These are phyloP conservation scores for Agaricus sinodeliciosus DNA, from an alignment of 768 basidiomycete species.

Conservation along the genomic window DNA sequence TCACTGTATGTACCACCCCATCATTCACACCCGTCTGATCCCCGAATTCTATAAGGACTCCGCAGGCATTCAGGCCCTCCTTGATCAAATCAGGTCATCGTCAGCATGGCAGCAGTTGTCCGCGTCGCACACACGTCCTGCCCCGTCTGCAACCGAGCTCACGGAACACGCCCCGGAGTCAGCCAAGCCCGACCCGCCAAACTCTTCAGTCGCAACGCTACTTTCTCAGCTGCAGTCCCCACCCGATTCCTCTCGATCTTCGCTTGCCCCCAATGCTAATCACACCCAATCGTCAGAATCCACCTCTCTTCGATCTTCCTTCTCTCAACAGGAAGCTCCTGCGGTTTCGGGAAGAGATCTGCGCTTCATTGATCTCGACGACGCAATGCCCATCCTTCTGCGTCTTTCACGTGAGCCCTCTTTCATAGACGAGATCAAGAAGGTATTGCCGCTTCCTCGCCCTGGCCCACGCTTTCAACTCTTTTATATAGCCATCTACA, in stretches of 20 bases:
- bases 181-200: conserved; percentile 3
- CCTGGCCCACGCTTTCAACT: neutral
- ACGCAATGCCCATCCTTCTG: conserved; percentile 27
- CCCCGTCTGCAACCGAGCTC: conserved; percentile 6
- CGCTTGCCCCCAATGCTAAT: too few relatives aligned
- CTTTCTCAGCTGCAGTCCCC: conserved; percentile 53
- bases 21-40: conserved; percentile 1
- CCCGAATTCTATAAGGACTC: conserved; percentile 49
- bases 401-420: conserved; percentile 55
- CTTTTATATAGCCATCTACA: conserved; percentile 19
- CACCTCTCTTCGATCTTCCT: neutral
- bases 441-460: conserved; percentile 31
- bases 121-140: conserved; percentile 10
- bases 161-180: conserved; percentile 6
- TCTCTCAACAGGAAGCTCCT: neutral
- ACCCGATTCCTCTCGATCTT: too few relatives aligned
- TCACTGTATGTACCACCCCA: conserved; percentile 37
- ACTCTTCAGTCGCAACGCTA: conserved; percentile 48
- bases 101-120: conserved; percentile 56
- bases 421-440: conserved; percentile 43
- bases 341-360: neutral
- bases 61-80: conserved; percentile 57
- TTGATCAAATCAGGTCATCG: conserved; percentile 63
- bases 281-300: neutral
- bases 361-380: conserved; percentile 23